Conservation (phyloP, 2,329 filamentous ascomycete species). For the Ceratocystis destructans region DNA sequence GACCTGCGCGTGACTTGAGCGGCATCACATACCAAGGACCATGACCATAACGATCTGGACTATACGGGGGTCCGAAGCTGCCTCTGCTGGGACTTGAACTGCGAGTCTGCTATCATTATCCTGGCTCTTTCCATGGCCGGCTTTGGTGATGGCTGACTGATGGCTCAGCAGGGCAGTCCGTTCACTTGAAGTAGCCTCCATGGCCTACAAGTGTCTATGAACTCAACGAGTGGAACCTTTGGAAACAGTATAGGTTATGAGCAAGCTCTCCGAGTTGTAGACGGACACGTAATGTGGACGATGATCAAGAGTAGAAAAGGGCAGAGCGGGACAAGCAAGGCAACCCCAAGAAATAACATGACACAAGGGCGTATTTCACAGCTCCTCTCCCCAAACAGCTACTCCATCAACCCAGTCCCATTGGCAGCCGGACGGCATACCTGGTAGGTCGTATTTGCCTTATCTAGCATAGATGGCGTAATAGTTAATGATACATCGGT, state of each 20-base stretch:
- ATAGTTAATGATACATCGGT: background rate
- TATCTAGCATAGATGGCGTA: background rate
- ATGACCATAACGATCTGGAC: slow-evolving; percentile 17
- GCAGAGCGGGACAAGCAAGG: background rate
- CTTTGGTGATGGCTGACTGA: background rate
- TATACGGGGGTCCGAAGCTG: background rate
- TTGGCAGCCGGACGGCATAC: background rate
- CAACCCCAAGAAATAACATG: background rate
- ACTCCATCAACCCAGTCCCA: background rate
- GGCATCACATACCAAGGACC: slow-evolving; percentile 20
- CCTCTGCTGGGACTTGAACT: background rate
- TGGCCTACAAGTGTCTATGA: background rate
- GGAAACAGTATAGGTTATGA: background rate
- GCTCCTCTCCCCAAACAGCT: background rate
- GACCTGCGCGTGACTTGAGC: background rate
- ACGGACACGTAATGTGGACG: background rate
- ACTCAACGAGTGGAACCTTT: background rate
- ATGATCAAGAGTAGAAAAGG: background rate
- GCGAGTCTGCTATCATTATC: background rate
- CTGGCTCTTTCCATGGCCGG: background rate
- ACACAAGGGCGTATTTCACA: background rate
- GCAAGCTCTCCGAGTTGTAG: background rate
- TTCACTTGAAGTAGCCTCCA: background rate
- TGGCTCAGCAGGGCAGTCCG: background rate
- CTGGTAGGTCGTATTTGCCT: background rate